Evolutionary conservation across 2,329 filamentous ascomycete species (phyloP).

Genomic region (Aspergillus fischeri): DNA sequence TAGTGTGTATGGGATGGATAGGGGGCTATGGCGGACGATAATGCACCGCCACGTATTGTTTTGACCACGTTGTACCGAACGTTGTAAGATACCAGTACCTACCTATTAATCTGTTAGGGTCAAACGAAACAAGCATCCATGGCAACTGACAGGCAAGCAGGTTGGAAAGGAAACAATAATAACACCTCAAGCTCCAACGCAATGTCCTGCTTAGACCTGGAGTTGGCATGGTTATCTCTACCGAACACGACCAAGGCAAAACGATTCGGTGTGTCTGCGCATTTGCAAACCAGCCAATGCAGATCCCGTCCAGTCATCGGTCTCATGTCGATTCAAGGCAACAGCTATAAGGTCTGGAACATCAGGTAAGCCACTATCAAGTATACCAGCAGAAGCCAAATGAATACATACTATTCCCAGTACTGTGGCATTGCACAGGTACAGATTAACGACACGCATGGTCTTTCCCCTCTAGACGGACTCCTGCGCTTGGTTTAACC

Average conservation of each 20-base stretch:
- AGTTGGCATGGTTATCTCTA: neutral
- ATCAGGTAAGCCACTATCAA: neutral
- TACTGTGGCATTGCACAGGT: neutral
- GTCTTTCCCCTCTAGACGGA: neutral
- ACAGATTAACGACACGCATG: neutral
- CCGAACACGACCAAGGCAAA: neutral
- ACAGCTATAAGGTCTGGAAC: neutral
- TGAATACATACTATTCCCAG: neutral
- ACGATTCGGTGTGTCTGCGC: neutral
- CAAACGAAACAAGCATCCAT: neutral
- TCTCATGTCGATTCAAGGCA: neutral
- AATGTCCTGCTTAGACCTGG: neutral
- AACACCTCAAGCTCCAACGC: neutral
- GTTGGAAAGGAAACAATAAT: neutral
- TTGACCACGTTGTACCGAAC: neutral
- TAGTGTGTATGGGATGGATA: neutral
- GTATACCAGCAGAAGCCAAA: neutral
- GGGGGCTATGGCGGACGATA: neutral
- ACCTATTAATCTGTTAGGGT: neutral
- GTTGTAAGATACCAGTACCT: neutral
- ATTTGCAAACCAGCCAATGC: neutral
- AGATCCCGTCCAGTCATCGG: neutral
- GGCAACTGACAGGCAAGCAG: neutral
- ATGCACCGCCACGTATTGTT: conserved; percentile 12
- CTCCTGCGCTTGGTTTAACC: neutral